Percentiles rank a stretch among this genome's conserved stretches.
These are phyloP conservation scores for Macaranga tanarius DNA, from an alignment of 441 rosid species.

Conservation along the genomic window DNA sequence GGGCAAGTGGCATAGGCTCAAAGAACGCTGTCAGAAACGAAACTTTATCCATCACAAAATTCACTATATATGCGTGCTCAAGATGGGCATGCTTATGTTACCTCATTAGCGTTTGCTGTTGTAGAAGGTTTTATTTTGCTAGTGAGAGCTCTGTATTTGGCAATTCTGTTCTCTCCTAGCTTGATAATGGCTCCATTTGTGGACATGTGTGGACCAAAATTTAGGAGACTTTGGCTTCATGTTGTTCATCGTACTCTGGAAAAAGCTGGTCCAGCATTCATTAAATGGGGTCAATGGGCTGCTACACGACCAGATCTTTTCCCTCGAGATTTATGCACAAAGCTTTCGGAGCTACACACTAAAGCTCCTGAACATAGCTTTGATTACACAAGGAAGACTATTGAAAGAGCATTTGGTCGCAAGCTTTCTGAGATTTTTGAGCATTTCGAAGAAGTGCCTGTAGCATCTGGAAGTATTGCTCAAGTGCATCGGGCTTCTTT, in stretches of 20 bases:
- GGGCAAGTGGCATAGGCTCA: constrained; percentile 76
- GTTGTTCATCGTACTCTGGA: constrained; percentile 81
- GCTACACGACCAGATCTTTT: constrained; percentile 99
- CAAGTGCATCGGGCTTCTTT: constrained; percentile 96
- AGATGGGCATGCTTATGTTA: constrained; percentile 69
- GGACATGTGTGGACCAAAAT: constrained; percentile 60
- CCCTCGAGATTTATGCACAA: constrained; percentile 81
- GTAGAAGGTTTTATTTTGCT: constrained; percentile 68
- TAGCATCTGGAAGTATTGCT: constrained; percentile 99
- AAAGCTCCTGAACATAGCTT: constrained; percentile 94
- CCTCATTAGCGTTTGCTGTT: constrained; percentile 45
- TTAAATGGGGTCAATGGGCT: constrained; percentile 99
- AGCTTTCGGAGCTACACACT: constrained; percentile 93
- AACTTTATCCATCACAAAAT: constrained; percentile 49
- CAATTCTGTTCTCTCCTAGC: constrained; percentile 79
- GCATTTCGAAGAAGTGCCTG: constrained; percentile 84
- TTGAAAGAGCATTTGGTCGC: constrained; percentile 95
- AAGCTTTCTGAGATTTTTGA: constrained; percentile 86
- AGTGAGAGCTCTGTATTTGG: constrained; percentile 73
- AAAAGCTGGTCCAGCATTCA: constrained; percentile 96
- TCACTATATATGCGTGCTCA: constrained; percentile 70
- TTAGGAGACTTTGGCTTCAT: constrained; percentile 76
- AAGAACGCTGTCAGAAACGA: constrained; percentile 40
- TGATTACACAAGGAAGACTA: constrained; percentile 78
- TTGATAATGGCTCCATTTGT: constrained; percentile 81